phyloP scores from a whole-genome alignment of 164 flowering plant species.

The Berberis thunbergii region DNA sequence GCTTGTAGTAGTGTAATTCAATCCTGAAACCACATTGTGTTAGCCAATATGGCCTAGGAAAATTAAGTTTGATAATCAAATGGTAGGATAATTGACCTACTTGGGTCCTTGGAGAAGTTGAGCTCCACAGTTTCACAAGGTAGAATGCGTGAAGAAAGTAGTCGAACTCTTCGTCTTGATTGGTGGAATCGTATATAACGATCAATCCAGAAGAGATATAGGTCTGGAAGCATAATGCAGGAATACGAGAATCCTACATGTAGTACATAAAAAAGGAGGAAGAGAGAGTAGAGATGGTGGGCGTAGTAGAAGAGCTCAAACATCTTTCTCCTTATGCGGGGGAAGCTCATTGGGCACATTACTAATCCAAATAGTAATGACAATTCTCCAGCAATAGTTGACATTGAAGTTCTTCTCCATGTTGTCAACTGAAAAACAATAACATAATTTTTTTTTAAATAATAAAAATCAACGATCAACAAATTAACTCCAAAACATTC shows the following conservation, averaged over 20 bases:
- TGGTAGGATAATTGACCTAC: constrained; percentile 16
- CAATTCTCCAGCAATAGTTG: constrained; percentile 71
- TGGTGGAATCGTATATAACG: constrained; percentile 71
- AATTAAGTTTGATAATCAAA: too few relatives aligned
- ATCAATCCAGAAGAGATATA: constrained; percentile 75
- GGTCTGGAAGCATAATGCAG: constrained; percentile 61
- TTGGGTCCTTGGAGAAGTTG: constrained; percentile 58
- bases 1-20: constrained; percentile 49
- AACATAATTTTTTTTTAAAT: not conserved
- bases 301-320: constrained; percentile 86
- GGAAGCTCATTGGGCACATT: constrained; percentile 57
- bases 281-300: constrained; percentile 63
- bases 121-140: constrained; percentile 64
- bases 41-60: too few relatives aligned
- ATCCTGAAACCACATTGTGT: constrained; percentile 17
- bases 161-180: constrained; percentile 38
- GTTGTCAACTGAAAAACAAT: constrained; percentile 43
- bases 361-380: constrained; percentile 40
- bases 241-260: constrained; percentile 51
- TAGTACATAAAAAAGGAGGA: constrained; percentile 56
- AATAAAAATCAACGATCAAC: too few relatives aligned
- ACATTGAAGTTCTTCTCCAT: constrained; percentile 38
- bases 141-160: constrained; percentile 52
- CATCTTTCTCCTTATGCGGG: constrained; percentile 42
- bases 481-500: too few relatives aligned